Base-by-base conservation (phyloP, 257 asterid species). In the Nicotiana otophora region DNA sequence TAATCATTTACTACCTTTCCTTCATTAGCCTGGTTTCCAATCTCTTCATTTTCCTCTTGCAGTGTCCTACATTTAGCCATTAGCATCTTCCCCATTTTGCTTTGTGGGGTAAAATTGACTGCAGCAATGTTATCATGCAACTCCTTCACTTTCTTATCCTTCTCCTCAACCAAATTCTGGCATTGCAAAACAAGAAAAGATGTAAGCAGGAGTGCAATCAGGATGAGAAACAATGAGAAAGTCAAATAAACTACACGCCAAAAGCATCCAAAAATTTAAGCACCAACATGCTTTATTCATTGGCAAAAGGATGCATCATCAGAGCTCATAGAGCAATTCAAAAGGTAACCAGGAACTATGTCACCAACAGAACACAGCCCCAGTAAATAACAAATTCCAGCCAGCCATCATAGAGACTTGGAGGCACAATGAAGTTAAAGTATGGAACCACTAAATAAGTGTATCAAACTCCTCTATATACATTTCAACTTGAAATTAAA, bases 121-220 rank as follows among this genome's bases (percentile, higher is more conserved):
- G 98, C 98, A 86, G 93, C 95, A 78, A 93, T 87, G 86, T 96
- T 92, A 80, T 96, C 99, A 77, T 90, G 93, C 94, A 96, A 88
- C 92, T 96, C 98, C 72, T 91, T 96, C 55, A 96, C 92, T 89
- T 93, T 96, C 86, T 90, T 91, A 85, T 96, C 99, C 91, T 96
- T 96, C 94, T 96, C 99, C 84, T 93, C 98, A 77, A 94, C 99
- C 96, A 96, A 90, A 90, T 90, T 94, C 99, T 96, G 87, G 64
- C 70, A 82, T 81, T 66, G 67, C 17, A 87, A 66, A 28, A 54
- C 31, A 83, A 48, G 51, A 78, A 51, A 64, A 84, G 84, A 5
- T 61, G 64, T 75, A 77, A 76, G 84, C 17, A 83, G 20, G 58
- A 16, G 28, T 7, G 55, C 30, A 77, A 83, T 65, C 74, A 26